These are phyloP conservation scores for Kurtzmaniella quercitrusa DNA, from an alignment of 1,139 yeast genomes.

Conservation along the genomic window DNA sequence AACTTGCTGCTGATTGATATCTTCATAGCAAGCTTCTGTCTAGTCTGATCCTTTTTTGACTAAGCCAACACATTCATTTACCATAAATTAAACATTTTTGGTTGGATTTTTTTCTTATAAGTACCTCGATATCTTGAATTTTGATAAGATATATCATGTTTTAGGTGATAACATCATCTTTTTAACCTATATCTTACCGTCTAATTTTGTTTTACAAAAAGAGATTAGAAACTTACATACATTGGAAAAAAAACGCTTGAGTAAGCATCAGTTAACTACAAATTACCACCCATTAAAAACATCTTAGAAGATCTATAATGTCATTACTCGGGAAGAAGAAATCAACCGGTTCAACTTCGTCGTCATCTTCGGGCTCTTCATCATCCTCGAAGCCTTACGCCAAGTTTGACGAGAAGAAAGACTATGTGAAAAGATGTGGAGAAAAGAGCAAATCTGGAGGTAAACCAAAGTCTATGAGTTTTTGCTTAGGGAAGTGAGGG, in stretches of 20 bases:
- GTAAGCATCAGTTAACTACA: background rate
- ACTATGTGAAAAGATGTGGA: slow-evolving; percentile 38
- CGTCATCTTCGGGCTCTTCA: slow-evolving; percentile 9
- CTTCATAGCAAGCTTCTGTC: background rate
- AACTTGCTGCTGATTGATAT: background rate
- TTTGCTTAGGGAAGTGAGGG: slow-evolving; percentile 34
- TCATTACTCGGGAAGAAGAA: slow-evolving; percentile 13
- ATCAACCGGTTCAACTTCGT: slow-evolving; percentile 10
- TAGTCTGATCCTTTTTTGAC: no score
- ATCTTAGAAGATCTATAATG: slow-evolving; percentile 7
- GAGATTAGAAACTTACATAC: background rate
- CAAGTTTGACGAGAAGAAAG: slow-evolving; percentile 43
- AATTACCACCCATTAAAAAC: background rate
- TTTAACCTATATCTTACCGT: background rate
- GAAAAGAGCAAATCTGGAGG: slow-evolving; percentile 19
- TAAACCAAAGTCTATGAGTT: slow-evolving; percentile 31
- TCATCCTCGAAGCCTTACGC: slow-evolving; percentile 14
- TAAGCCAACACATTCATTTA: background rate
- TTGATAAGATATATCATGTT: background rate
- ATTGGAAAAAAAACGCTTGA: background rate
- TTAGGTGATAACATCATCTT: background rate
- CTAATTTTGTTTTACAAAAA: background rate
- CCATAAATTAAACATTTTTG: background rate
- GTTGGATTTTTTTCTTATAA: background rate
- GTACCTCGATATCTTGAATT: background rate